These are phyloP conservation scores for Daldinia concentrica DNA, from an alignment of 495 filamentous ascomycete genomes.

Conservation along the genomic window DNA sequence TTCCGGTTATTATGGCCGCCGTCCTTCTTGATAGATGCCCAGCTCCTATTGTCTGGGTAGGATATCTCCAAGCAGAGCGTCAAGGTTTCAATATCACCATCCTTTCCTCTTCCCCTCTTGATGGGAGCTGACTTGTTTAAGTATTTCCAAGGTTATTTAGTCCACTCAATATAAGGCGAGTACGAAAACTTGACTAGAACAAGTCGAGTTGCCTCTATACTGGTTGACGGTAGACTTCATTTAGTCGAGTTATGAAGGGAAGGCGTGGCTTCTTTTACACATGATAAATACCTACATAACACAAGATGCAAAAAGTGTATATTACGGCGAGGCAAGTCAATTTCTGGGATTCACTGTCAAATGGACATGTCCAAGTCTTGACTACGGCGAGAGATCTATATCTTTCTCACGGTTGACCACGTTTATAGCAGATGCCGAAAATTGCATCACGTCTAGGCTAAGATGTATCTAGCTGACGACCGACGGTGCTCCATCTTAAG, in stretches of 20 bases:
- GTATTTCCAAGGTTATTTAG: not conserved
- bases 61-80: not conserved
- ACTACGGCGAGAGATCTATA: too few relatives aligned
- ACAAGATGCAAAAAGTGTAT: not conserved
- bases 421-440: too few relatives aligned
- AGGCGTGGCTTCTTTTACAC: not conserved
- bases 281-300: not conserved
- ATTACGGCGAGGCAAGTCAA: too few relatives aligned
- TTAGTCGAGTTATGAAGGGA: not conserved
- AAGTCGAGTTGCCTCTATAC: not conserved
- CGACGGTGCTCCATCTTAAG: not conserved
- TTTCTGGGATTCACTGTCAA: too few relatives aligned
- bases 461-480: not conserved
- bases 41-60: not conserved
- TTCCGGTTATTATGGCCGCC: too few relatives aligned
- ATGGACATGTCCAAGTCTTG: too few relatives aligned
- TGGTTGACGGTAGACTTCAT: not conserved
- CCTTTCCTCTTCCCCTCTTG: not conserved
- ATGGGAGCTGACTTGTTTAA: not conserved
- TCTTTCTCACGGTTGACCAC: too few relatives aligned
- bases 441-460: not conserved
- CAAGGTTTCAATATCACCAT: not conserved
- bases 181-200: not conserved
- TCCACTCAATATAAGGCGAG: not conserved
- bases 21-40: not conserved